A percentile compares a stretch with the other conserved stretches of the same genome.
Conservation (phyloP, 1,139 yeast species). For the Saccharomyces hybrid region DNA sequence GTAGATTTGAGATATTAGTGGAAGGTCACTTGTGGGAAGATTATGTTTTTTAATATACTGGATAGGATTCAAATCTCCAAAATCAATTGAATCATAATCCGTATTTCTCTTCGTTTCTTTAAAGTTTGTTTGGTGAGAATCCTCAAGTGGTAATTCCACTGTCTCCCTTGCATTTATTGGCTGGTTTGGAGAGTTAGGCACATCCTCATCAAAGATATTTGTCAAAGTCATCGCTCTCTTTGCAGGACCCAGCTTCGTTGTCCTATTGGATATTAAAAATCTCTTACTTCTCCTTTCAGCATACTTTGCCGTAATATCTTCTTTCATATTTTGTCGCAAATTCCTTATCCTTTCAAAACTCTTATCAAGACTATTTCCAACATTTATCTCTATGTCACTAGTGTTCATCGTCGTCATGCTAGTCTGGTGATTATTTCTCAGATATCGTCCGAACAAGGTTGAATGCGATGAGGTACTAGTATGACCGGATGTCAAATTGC, state of each 20-base stretch:
- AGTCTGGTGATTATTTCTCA: constrained; percentile 15
- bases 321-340: constrained; percentile 24
- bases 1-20: constrained; percentile 32
- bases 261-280: constrained; percentile 23
- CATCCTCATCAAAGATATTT: neutral
- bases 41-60: constrained; percentile 33
- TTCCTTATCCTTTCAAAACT: constrained; percentile 17
- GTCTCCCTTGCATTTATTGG: constrained; percentile 4
- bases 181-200: constrained; percentile 2
- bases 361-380: constrained; percentile 6
- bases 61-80: constrained; percentile 35
- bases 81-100: constrained; percentile 25
- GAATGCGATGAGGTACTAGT: constrained; percentile 6
- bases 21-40: constrained; percentile 33
- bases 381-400: constrained; percentile 6
- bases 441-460: constrained; percentile 17
- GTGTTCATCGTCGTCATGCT: constrained; percentile 23
- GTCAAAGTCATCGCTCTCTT: constrained; percentile 26
- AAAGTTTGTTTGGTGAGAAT: neutral
- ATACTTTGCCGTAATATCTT: constrained; percentile 26
- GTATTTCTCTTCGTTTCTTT: neutral
- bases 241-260: constrained; percentile 34
- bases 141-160: neutral
- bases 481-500: neutral
- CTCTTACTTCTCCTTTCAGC: constrained; percentile 31